Evolutionary conservation across 129 eudicot genomes (phyloP).

Genomic region (Flaveria ramosissima): DNA sequence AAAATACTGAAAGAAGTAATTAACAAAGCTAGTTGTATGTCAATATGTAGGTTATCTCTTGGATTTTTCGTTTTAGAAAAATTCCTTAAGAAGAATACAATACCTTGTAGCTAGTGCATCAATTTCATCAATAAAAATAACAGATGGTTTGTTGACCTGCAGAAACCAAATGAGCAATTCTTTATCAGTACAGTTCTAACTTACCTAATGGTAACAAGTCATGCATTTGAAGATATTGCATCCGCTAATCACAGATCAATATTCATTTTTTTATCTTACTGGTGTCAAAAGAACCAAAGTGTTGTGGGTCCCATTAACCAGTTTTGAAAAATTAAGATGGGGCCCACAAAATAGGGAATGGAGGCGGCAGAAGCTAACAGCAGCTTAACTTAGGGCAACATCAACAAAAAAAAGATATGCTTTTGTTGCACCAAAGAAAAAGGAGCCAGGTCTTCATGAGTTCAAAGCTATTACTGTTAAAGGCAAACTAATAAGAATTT

Average conservation of each 20-base stretch:
- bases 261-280: slow-evolving; percentile 6
- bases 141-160: slow-evolving; percentile 92
- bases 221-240: background rate
- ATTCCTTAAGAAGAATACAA: slow-evolving; percentile 9
- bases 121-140: slow-evolving; percentile 89
- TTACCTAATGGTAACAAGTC: slow-evolving; percentile 6
- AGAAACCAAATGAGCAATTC: slow-evolving; percentile 24
- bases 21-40: slow-evolving; percentile 1
- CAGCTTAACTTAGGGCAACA: background rate
- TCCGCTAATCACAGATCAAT: background rate
- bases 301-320: background rate
- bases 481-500: background rate
- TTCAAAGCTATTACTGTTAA: background rate
- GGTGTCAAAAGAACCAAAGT: background rate
- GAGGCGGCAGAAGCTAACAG: background rate
- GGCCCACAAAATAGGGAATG: background rate
- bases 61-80: background rate
- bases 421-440: background rate
- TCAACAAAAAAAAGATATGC: background rate
- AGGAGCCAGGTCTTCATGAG: background rate
- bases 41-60: background rate
- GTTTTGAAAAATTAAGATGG: background rate
- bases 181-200: slow-evolving; percentile 22
- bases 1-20: background rate
- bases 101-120: slow-evolving; percentile 95